These are phyloP conservation scores for Pulveroboletus ravenelii DNA, from an alignment of 768 basidiomycete genomes.

Conservation along the genomic window DNA sequence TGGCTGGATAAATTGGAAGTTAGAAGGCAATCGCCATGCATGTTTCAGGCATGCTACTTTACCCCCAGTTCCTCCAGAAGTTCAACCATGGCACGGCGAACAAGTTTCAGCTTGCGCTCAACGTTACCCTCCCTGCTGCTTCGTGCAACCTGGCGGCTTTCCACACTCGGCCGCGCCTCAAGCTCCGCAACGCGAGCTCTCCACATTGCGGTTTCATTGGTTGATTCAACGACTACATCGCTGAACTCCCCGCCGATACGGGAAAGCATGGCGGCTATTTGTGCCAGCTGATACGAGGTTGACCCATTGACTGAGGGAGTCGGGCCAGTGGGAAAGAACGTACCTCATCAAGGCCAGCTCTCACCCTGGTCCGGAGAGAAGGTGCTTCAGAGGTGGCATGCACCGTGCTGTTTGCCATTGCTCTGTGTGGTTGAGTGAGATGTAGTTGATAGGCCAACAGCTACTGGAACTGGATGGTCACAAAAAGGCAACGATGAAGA, in stretches of 20 bases:
- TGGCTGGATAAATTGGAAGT: constrained; percentile 9
- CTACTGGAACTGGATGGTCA: background rate
- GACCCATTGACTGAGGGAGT: background rate
- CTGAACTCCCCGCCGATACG: constrained; percentile 31
- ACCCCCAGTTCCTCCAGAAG: constrained; percentile 41
- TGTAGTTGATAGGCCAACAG: background rate
- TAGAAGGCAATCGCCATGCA: background rate
- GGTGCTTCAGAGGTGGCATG: background rate
- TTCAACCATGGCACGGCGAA: constrained; percentile 39
- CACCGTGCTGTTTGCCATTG: constrained; percentile 2
- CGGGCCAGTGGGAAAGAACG: background rate
- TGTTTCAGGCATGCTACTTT: constrained; percentile 3
- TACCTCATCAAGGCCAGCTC: constrained; percentile 28
- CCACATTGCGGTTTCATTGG: constrained; percentile 22
- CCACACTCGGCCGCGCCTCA: constrained; percentile 26
- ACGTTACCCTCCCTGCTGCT: constrained; percentile 33
- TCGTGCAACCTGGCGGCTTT: constrained; percentile 27
- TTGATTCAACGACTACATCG: constrained; percentile 13
- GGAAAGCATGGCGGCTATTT: constrained; percentile 25
- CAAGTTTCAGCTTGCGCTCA: constrained; percentile 29
- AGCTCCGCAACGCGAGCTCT: constrained; percentile 34
- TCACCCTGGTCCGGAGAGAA: constrained; percentile 19
- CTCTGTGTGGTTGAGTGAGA: background rate
- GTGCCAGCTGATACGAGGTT: constrained; percentile 15
- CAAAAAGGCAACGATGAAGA: constrained; percentile 1